Conservation (phyloP, 192 early-diverging fungal species). For the Chytriomyces sp. region DNA sequence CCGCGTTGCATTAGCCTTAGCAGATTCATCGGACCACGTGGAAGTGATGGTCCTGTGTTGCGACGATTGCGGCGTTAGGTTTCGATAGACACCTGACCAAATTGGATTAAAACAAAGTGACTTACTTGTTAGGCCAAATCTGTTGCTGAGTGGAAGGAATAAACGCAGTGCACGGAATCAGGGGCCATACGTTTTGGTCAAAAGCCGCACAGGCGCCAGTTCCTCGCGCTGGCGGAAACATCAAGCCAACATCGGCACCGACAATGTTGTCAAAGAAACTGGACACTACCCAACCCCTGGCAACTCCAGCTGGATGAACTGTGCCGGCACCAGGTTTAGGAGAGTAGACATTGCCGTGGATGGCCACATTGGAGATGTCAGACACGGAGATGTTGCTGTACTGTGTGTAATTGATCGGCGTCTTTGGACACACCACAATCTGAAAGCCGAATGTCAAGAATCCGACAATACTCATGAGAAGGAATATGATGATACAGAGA, state of each 20-base stretch:
- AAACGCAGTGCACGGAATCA: conserved; percentile 20
- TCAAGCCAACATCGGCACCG: conserved; percentile 15
- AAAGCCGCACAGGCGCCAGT: conserved; percentile 12
- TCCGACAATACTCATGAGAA: conserved; percentile 72
- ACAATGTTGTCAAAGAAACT: neutral
- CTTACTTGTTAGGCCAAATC: conserved; percentile 17
- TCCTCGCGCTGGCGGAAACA: conserved; percentile 17
- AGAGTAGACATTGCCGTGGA: conserved; percentile 25
- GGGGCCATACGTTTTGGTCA: neutral
- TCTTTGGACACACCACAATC: conserved; percentile 26
- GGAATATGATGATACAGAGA: conserved; percentile 74
- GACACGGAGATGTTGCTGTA: too few relatives aligned
- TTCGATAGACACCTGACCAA: neutral
- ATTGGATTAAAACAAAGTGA: neutral
- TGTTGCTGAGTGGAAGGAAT: neutral
- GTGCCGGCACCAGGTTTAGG: neutral
- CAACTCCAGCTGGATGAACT: conserved; percentile 2
- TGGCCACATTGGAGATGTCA: too few relatives aligned
- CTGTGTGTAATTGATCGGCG: neutral
- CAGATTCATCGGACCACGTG: neutral
- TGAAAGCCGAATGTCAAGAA: conserved; percentile 83
- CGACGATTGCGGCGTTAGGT: too few relatives aligned
- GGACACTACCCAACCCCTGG: neutral
- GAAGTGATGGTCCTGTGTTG: conserved; percentile 2
- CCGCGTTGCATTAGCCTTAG: neutral